These are phyloP conservation scores for Solanum virginianum DNA, from an alignment of 257 asterid genomes.

Conservation along the genomic window DNA sequence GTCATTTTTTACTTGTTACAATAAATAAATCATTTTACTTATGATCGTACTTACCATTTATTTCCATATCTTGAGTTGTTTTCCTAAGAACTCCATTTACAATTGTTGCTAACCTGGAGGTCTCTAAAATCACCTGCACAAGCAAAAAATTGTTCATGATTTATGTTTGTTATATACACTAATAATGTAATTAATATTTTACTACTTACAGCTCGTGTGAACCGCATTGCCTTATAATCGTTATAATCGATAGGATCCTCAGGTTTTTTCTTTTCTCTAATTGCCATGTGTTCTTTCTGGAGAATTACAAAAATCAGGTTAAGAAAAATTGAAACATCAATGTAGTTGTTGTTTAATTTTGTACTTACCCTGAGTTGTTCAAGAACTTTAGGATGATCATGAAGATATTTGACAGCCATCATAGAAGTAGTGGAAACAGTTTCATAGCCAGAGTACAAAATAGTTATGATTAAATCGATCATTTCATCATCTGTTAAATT, in stretches of 20 bases:
- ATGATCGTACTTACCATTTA: constrained; percentile 19
- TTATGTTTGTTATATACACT: too few relatives aligned
- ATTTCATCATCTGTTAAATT: constrained; percentile 71
- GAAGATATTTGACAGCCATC: constrained; percentile 93
- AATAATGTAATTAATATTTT: too few relatives aligned
- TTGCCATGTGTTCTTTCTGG: constrained; percentile 63
- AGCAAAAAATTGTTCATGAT: neutral
- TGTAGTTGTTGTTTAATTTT: too few relatives aligned
- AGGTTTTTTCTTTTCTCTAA: constrained; percentile 60
- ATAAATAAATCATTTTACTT: neutral
- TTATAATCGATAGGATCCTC: constrained; percentile 72
- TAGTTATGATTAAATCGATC: constrained; percentile 65
- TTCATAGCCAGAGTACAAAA: constrained; percentile 81
- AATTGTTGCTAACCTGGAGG: constrained; percentile 35
- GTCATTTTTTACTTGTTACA: neutral
- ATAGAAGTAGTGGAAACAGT: constrained; percentile 85
- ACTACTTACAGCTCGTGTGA: constrained; percentile 57
- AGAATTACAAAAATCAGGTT: neutral
- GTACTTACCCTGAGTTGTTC: constrained; percentile 62
- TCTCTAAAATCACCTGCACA: constrained; percentile 40
- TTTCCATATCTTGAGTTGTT: constrained; percentile 35
- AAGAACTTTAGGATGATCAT: constrained; percentile 79
- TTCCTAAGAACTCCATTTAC: constrained; percentile 43
- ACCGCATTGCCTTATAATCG: constrained; percentile 84
- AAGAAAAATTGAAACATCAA: neutral